phyloP scores from a whole-genome alignment of 2,329 filamentous ascomycete genomes.

The Ceratocystis diversiconidia region DNA sequence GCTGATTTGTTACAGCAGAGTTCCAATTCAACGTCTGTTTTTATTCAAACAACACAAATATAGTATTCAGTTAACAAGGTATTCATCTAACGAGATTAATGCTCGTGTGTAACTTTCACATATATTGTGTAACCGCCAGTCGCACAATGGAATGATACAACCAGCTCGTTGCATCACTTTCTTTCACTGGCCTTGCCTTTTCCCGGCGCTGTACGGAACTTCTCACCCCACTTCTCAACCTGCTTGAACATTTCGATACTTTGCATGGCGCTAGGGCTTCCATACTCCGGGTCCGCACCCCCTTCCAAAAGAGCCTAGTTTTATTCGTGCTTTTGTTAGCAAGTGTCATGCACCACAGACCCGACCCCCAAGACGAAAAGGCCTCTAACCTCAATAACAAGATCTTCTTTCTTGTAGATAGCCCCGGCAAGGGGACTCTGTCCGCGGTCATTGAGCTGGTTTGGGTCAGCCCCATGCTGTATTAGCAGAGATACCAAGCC shows the following conservation, averaged over 20 bases:
- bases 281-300: constrained; percentile 40
- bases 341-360: not conserved
- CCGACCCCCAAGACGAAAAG: not conserved
- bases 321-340: not conserved
- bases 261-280: constrained; percentile 35
- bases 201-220: constrained; percentile 36
- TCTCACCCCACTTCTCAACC: constrained; percentile 35
- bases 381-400: constrained; percentile 41
- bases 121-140: too few relatives aligned
- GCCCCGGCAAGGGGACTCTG: constrained; percentile 58
- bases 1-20: too few relatives aligned
- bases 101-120: too few relatives aligned
- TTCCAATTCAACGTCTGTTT: too few relatives aligned
- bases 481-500: constrained; percentile 47
- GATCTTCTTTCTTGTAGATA: constrained; percentile 56
- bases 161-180: not conserved
- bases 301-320: constrained; percentile 34
- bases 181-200: constrained; percentile 28
- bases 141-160: too few relatives aligned
- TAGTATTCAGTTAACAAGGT: not conserved
- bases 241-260: constrained; percentile 40
- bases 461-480: constrained; percentile 49
- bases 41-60: too few relatives aligned
- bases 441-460: constrained; percentile 51
- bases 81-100: not conserved